Base-by-base conservation (phyloP, 2,329 filamentous ascomycete species). In the Conoideocrella luteorostrata region DNA sequence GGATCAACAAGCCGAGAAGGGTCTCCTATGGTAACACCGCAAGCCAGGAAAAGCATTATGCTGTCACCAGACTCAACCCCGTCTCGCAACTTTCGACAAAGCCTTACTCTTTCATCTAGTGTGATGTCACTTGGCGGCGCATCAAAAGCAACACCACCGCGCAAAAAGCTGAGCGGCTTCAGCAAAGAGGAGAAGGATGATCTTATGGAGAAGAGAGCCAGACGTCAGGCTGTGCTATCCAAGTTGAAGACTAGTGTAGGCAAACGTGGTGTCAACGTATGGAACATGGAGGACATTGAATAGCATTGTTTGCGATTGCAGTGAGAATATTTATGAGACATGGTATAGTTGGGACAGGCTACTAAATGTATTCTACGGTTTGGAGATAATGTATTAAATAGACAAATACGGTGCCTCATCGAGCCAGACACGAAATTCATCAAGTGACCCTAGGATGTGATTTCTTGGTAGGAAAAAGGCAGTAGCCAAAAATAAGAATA, bases 151-250 rank as follows among this genome's bases (percentile, higher is more conserved):
- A 74, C 73, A 17, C 68, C 77, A 21, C 74, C 77, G 2, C 66
- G 78, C 34, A 82, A 77, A 66, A 83, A 81, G 67, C 53, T 83
- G 45, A 80, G 71, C 47, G 77, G 77, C 15, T 84, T 78, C 52
- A 78, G 71, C 46, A 65, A 68, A 24, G 69, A 74, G 41, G 81
- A 84, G 57, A 82, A 80, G 65, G 64, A 63, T 22, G 68, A 69
- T 22, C 58, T 83, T 44, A 78, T 72, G 61, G 67, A 70, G 46
- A 77, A 74, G 60, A 63, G 70, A 49, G 68, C 69, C n/a, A 72
- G 67, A 48, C 68, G 77, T 51, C 70, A 70, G 53, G 72, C 68
- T 4, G 71, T 80, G 7, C 62, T 79, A 22, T 63, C 63, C 24
- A 76, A 75, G 57, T 59, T 84, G 40, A 70, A 65, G 61, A 59